A percentile compares a stretch with the other conserved stretches of the same genome.
These are phyloP conservation scores for Leptographium lundbergii DNA, from an alignment of 2,329 filamentous ascomycete species.

Conservation along the genomic window DNA sequence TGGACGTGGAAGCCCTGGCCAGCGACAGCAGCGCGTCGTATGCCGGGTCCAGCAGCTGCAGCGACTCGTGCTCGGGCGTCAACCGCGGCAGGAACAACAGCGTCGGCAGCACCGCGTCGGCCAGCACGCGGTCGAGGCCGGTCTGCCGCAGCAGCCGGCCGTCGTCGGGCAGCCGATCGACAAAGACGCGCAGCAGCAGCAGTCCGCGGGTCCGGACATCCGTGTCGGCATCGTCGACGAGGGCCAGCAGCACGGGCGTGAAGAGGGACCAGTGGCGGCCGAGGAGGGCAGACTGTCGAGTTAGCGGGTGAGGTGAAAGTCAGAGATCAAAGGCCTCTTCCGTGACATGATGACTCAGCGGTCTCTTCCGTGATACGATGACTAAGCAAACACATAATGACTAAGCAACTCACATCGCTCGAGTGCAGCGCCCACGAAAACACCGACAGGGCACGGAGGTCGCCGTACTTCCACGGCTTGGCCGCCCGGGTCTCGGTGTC, in stretches of 20 bases:
- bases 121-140: slow-evolving; percentile 55
- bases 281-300: slow-evolving; percentile 21
- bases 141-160: slow-evolving; percentile 22
- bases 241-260: slow-evolving; percentile 54
- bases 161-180: slow-evolving; percentile 36
- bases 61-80: slow-evolving; percentile 60
- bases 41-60: slow-evolving; percentile 48
- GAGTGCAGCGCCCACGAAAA: slow-evolving; percentile 47
- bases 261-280: slow-evolving; percentile 53
- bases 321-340: no score
- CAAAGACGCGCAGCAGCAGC: slow-evolving; percentile 37
- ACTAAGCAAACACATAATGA: no score
- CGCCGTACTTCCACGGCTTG: slow-evolving; percentile 50
- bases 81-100: slow-evolving; percentile 66
- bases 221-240: slow-evolving; percentile 51
- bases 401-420: slow-evolving; percentile 27
- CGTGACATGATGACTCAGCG: no score
- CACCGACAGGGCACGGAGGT: slow-evolving; percentile 37
- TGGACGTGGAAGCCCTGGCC: neutral
- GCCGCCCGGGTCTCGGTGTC: slow-evolving; percentile 24
- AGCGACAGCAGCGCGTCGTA: slow-evolving; percentile 50
- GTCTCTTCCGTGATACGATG: no score
- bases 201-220: slow-evolving; percentile 44
- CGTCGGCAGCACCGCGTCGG: slow-evolving; percentile 56
- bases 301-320: neutral